A percentile compares a stretch with the other conserved stretches of the same genome.
phyloP scores from a whole-genome alignment of 1,284 basidiomycete species.

The Ganoderma meredithae region DNA sequence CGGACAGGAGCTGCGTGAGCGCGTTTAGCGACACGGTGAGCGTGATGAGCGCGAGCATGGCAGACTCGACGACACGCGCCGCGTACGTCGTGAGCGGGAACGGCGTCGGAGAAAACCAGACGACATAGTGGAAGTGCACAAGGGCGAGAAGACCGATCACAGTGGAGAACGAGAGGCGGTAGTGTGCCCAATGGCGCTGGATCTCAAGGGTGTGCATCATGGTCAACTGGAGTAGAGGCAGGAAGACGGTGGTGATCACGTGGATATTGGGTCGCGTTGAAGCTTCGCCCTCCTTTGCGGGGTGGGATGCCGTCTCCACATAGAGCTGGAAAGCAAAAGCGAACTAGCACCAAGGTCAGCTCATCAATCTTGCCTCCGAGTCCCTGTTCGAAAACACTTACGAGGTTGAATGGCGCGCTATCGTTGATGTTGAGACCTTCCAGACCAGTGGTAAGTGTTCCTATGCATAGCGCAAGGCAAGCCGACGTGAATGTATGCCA shows the following conservation, averaged over 20 bases:
- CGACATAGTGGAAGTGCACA: slow-evolving; percentile 68
- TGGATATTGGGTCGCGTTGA: slow-evolving; percentile 74
- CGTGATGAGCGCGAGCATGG: slow-evolving; percentile 60
- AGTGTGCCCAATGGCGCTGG: slow-evolving; percentile 63
- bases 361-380: neutral
- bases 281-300: slow-evolving; percentile 54
- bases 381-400: slow-evolving; percentile 42
- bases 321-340: slow-evolving; percentile 79
- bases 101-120: slow-evolving; percentile 54
- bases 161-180: slow-evolving; percentile 71
- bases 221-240: slow-evolving; percentile 72
- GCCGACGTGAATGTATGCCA: slow-evolving; percentile 76
- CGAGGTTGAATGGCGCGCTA: slow-evolving; percentile 71
- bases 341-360: slow-evolving; percentile 50
- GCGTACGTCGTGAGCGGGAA: slow-evolving; percentile 78
- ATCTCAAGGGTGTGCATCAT: slow-evolving; percentile 70
- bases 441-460: slow-evolving; percentile 69
- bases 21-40: slow-evolving; percentile 65
- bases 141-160: slow-evolving; percentile 65
- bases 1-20: slow-evolving; percentile 68
- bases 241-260: slow-evolving; percentile 67
- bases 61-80: slow-evolving; percentile 72
- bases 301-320: slow-evolving; percentile 70
- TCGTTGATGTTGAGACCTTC: slow-evolving; percentile 63
- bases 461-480: slow-evolving; percentile 67